Conservation (phyloP, 2,329 filamentous ascomycete genomes). For the Paracamarosporium sp. region DNA sequence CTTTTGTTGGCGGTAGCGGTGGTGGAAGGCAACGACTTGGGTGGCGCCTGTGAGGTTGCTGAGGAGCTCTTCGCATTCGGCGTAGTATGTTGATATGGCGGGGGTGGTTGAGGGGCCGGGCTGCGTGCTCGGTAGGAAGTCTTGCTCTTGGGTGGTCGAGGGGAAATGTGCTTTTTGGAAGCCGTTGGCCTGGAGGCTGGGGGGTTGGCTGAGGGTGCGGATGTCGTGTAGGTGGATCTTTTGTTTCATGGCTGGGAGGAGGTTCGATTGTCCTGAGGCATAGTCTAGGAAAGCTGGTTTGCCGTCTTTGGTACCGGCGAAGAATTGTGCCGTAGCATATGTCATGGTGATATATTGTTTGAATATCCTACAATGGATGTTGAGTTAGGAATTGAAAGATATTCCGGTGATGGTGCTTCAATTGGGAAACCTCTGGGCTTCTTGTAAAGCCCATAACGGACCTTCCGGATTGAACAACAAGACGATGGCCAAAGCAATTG, state of each 20-base stretch:
- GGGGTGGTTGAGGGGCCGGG: neutral
- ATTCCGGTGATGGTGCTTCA: neutral
- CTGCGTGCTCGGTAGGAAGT: neutral
- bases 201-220: neutral
- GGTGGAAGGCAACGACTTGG: neutral
- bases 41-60: neutral
- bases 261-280: neutral
- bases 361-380: neutral
- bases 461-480: neutral
- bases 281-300: constrained; percentile 5
- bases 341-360: neutral
- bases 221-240: constrained; percentile 1
- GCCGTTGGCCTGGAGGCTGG: neutral
- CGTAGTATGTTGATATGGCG: neutral
- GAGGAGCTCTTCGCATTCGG: constrained; percentile 2
- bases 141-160: neutral
- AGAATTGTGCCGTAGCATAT: constrained; percentile 4
- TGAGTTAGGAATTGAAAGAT: neutral
- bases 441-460: neutral
- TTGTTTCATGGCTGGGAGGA: neutral
- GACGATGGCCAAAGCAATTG: neutral
- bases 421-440: neutral
- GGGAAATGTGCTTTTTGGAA: neutral
- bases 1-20: constrained; percentile 3
- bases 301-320: constrained; percentile 1